Conservation (phyloP, 2,329 filamentous ascomycete species). For the Colletotrichum tanaceti region DNA sequence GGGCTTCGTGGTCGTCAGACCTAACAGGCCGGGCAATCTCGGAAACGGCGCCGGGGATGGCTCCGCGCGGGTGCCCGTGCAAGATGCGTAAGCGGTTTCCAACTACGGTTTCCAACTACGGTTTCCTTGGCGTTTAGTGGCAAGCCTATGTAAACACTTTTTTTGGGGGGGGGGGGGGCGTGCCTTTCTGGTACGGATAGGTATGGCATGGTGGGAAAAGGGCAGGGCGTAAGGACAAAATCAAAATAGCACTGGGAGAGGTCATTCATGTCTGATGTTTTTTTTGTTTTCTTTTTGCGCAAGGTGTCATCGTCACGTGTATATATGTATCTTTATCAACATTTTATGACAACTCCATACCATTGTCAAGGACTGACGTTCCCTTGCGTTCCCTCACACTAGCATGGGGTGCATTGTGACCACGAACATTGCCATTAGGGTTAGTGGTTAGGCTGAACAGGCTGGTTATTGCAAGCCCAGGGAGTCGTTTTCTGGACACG, state of each 20-base stretch:
- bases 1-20: constrained; percentile 29
- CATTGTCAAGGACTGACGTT: not conserved
- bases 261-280: not conserved
- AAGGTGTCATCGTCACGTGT: too few species aligned
- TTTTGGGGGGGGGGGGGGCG: not conserved
- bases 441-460: too few species aligned
- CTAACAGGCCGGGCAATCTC: constrained; percentile 17
- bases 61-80: too few species aligned
- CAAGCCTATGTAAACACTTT: too few species aligned
- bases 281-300: too few species aligned
- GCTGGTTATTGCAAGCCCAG: too few species aligned
- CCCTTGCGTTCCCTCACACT: too few species aligned
- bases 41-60: not conserved
- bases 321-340: not conserved
- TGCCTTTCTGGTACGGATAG: not conserved
- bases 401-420: too few species aligned
- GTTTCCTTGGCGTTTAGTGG: not conserved
- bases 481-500: too few species aligned
- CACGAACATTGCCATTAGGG: too few species aligned
- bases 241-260: not conserved
- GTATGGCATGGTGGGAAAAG: not conserved
- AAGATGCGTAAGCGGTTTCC: not conserved
- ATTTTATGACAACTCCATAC: too few species aligned
- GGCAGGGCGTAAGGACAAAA: not conserved
- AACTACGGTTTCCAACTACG: too few species aligned